These are phyloP conservation scores for Paraconiothyrium sp. DNA, from an alignment of 2,329 filamentous ascomycete species.

Conservation along the genomic window DNA sequence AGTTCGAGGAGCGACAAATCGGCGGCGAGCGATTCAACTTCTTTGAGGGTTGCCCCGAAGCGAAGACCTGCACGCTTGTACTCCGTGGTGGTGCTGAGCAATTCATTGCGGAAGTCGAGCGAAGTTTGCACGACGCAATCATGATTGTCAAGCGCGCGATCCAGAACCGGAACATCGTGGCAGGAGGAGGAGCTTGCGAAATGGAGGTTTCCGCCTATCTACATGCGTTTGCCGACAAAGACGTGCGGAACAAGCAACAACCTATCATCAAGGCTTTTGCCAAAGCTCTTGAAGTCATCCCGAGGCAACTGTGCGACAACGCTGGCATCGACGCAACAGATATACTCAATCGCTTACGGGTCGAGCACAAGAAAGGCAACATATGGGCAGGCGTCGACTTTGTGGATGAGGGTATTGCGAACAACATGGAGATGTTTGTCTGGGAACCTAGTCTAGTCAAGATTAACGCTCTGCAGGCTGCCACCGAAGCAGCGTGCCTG, in stretches of 20 bases:
- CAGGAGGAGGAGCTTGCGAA: conserved; percentile 91
- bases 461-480: conserved; percentile 95
- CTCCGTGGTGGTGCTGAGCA: conserved; percentile 97
- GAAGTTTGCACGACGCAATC: conserved; percentile 96
- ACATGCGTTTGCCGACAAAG: conserved; percentile 90
- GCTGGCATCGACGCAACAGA: conserved; percentile 98
- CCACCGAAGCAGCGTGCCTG: conserved; percentile 92
- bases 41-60: conserved; percentile 93
- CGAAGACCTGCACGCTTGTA: conserved; percentile 96
- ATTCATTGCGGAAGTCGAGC: conserved; percentile 98
- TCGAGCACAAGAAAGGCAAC: conserved; percentile 93
- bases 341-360: conserved; percentile 93
- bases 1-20: conserved; percentile 95
- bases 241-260: conserved; percentile 94
- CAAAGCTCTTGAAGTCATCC: conserved; percentile 95
- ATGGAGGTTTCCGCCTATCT: conserved; percentile 97
- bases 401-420: conserved; percentile 84
- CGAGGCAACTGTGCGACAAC: conserved; percentile 97
- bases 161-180: conserved; percentile 93
- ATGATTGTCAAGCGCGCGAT: conserved; percentile 99
- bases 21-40: conserved; percentile 98
- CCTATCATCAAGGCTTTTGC: conserved; percentile 97
- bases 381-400: conserved; percentile 98
- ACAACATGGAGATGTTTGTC: conserved; percentile 95
- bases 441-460: conserved; percentile 98